phyloP scores from a whole-genome alignment of 495 filamentous ascomycete species.

The Neurospora sp. region DNA sequence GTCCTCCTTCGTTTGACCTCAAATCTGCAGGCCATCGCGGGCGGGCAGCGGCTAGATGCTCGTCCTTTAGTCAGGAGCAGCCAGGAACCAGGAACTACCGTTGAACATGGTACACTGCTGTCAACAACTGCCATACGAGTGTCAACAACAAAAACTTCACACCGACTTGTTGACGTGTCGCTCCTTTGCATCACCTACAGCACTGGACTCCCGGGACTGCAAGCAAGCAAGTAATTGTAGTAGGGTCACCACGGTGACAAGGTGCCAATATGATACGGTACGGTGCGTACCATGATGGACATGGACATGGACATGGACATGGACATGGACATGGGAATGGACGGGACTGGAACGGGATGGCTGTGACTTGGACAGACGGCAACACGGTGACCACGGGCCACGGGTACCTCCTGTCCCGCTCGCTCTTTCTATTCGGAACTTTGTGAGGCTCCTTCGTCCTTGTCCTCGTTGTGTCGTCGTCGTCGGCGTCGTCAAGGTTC shows the following conservation, averaged over 20 bases:
- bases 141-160: slow-evolving; percentile 4
- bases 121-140: neutral
- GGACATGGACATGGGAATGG: neutral
- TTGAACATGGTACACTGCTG: neutral
- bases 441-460: neutral
- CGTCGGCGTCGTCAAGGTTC: neutral
- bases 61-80: slow-evolving; percentile 3
- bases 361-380: neutral
- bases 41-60: slow-evolving; percentile 6
- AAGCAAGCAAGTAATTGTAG: neutral
- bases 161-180: slow-evolving; percentile 29
- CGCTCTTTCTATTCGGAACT: neutral
- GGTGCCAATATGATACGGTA: neutral
- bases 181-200: slow-evolving; percentile 11
- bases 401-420: neutral
- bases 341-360: neutral
- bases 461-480: neutral
- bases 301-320: neutral
- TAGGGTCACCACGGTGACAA: neutral
- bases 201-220: neutral
- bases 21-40: slow-evolving; percentile 17
- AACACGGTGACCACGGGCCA: neutral
- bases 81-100: slow-evolving; percentile 4
- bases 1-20: slow-evolving; percentile 19
- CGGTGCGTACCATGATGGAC: neutral